Percentiles rank a stretch among this genome's conserved stretches.
These are phyloP conservation scores for Euphrasia confusa DNA, from an alignment of 257 asterid species.

Conservation along the genomic window DNA sequence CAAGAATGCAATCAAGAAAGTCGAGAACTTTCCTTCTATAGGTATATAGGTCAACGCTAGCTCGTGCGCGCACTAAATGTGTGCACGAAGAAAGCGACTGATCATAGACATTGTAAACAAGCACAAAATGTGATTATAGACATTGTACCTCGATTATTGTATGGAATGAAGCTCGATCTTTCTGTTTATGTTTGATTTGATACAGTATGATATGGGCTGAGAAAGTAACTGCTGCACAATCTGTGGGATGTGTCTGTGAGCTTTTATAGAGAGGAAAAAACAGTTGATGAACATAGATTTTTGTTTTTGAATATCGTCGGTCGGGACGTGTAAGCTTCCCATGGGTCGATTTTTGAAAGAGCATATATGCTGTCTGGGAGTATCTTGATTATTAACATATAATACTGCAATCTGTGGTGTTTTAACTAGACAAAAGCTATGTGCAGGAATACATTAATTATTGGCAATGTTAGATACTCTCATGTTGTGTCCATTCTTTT, in stretches of 20 bases:
- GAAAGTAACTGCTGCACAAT: conserved; percentile 54
- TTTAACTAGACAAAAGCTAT: conserved; percentile 21
- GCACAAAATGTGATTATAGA: too few species aligned
- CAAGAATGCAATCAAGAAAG: conserved; percentile 28
- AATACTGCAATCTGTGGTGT: conserved; percentile 19
- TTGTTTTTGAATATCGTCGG: too few species aligned
- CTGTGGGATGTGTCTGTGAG: conserved; percentile 15
- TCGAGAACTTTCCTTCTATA: conserved; percentile 8
- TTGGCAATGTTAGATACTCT: conserved; percentile 20
- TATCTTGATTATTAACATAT: conserved; percentile 21
- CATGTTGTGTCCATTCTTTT: conserved; percentile 22
- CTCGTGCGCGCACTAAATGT: conserved; percentile 15
- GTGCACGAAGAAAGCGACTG: conserved; percentile 9
- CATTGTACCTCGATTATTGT: conserved; percentile 33
- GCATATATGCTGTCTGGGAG: conserved; percentile 31
- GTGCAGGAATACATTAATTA: conserved; percentile 10
- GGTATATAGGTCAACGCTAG: conserved; percentile 21
- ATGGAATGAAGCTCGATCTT: conserved; percentile 20
- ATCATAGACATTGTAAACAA: too few species aligned
- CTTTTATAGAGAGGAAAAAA: conserved; percentile 33
- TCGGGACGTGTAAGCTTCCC: conserved; percentile 36
- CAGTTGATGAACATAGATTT: too few species aligned
- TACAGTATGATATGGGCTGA: conserved; percentile 31
- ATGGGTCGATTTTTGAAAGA: conserved; percentile 29
- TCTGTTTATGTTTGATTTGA: conserved; percentile 28